Evolutionary conservation across 2,329 filamentous ascomycete genomes (phyloP).

Genomic region (Dactylellina sp.): DNA sequence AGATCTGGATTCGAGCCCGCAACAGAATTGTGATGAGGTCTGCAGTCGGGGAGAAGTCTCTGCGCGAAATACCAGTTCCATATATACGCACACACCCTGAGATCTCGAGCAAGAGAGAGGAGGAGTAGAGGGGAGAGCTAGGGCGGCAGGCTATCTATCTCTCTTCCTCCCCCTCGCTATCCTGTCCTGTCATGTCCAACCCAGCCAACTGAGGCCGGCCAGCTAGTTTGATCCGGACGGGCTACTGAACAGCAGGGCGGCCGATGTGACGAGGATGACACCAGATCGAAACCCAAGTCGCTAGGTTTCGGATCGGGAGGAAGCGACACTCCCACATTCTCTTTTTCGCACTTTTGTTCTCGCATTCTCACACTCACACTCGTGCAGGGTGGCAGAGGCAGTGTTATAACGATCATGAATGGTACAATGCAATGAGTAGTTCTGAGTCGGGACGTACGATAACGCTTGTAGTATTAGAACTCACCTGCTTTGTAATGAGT

Average conservation of each 20-base stretch:
- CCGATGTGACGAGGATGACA: constrained; percentile 49
- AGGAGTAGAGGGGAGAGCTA: background rate
- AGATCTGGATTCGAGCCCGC: background rate
- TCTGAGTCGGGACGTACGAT: too few relatives aligned
- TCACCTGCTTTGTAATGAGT: constrained; percentile 5
- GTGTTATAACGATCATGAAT: too few relatives aligned
- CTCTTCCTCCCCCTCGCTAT: constrained; percentile 4
- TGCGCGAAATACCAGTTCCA: constrained; percentile 37
- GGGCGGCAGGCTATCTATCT: constrained; percentile 9
- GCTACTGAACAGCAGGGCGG: constrained; percentile 26
- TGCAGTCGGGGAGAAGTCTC: background rate
- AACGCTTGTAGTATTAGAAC: background rate
- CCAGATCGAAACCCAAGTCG: constrained; percentile 50
- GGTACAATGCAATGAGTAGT: too few relatives aligned
- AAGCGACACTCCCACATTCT: constrained; percentile 25
- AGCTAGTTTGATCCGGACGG: constrained; percentile 9
- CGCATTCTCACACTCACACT: too few relatives aligned
- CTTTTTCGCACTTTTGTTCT: background rate
- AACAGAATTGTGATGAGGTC: too few relatives aligned
- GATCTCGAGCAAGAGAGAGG: background rate
- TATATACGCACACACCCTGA: constrained; percentile 4
- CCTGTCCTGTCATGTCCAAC: background rate
- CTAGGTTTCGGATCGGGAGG: constrained; percentile 51
- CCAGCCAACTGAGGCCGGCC: background rate
- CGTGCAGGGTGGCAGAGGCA: too few relatives aligned